Conservation (phyloP, 192 early-diverging fungal species). For the Piromyces finnis region DNA sequence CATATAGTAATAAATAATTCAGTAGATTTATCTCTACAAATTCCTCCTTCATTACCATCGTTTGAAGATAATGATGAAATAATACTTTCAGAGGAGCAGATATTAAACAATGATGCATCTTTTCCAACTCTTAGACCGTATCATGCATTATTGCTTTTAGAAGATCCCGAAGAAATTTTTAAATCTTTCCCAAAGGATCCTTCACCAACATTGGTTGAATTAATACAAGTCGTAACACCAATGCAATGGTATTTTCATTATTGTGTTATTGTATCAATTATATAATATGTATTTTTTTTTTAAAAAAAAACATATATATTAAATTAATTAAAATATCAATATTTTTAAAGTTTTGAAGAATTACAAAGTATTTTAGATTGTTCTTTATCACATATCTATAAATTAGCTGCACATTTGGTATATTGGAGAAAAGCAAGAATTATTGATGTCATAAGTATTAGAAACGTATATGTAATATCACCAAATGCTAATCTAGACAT, state of each 20-base stretch:
- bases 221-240: conserved; percentile 74
- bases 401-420: conserved; percentile 74
- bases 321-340: no score
- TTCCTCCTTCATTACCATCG: conserved; percentile 20
- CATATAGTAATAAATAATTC: conserved; percentile 61
- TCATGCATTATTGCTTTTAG: conserved; percentile 64
- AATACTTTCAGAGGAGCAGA: neutral
- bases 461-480: conserved; percentile 65
- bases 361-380: conserved; percentile 71
- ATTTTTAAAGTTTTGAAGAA: conserved; percentile 41
- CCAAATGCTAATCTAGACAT: conserved; percentile 36
- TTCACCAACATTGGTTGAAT: conserved; percentile 67
- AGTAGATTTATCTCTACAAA: conserved; percentile 53
- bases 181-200: conserved; percentile 59
- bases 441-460: conserved; percentile 57
- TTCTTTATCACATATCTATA: conserved; percentile 83
- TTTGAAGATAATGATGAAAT: conserved; percentile 3
- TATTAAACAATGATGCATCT: conserved; percentile 17
- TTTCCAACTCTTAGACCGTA: conserved; percentile 70
- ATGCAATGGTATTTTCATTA: conserved; percentile 38
- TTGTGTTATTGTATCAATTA: neutral
- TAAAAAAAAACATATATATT: no score
- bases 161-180: conserved; percentile 67
- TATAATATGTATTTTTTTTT: neutral
- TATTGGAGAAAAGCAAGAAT: conserved; percentile 87